A percentile compares a stretch with the other conserved stretches of the same genome.
Evolutionary conservation across 2,329 filamentous ascomycete species (phyloP).

Genomic region (Ophiostoma montium): DNA sequence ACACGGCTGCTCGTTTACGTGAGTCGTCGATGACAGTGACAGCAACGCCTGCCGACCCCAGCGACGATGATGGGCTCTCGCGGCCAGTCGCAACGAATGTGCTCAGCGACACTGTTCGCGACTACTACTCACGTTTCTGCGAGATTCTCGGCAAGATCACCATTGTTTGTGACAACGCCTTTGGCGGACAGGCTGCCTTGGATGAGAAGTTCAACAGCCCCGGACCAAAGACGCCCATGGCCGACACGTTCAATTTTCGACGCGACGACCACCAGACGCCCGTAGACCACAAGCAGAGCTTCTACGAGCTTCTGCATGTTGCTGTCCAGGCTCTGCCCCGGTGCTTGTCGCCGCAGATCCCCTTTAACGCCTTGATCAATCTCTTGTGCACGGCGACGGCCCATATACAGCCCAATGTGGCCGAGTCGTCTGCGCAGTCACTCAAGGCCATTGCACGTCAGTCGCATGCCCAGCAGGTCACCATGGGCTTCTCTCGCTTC

Average conservation of each 20-base stretch:
- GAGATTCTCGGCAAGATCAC: conserved; percentile 93
- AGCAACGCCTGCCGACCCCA: not conserved
- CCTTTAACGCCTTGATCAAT: conserved; percentile 88
- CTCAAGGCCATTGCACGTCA: conserved; percentile 91
- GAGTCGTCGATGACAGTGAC: conserved; percentile 1
- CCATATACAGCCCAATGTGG: conserved; percentile 86
- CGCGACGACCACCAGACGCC: conserved; percentile 63
- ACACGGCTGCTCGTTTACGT: not conserved
- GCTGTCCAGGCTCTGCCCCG: conserved; percentile 89
- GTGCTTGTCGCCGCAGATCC: conserved; percentile 82
- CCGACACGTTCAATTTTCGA: conserved; percentile 87
- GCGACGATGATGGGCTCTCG: conserved; percentile 51
- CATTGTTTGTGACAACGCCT: conserved; percentile 90
- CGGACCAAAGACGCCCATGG: conserved; percentile 85
- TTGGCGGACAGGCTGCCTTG: conserved; percentile 85
- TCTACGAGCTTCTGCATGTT: conserved; percentile 90
- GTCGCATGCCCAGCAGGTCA: conserved; percentile 85
- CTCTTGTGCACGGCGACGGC: conserved; percentile 91
- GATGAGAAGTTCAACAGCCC: conserved; percentile 88
- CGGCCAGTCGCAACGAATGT: conserved; percentile 45
- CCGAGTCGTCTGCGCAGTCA: conserved; percentile 79
- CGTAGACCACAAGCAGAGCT: conserved; percentile 78
- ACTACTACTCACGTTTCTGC: conserved; percentile 83
- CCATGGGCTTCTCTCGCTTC: conserved; percentile 89
- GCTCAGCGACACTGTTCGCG: conserved; percentile 62